A percentile compares a stretch with the other conserved stretches of the same genome.
These are phyloP conservation scores for Tolypocladium guangdongense DNA, from an alignment of 2,329 filamentous ascomycete genomes.

Conservation along the genomic window DNA sequence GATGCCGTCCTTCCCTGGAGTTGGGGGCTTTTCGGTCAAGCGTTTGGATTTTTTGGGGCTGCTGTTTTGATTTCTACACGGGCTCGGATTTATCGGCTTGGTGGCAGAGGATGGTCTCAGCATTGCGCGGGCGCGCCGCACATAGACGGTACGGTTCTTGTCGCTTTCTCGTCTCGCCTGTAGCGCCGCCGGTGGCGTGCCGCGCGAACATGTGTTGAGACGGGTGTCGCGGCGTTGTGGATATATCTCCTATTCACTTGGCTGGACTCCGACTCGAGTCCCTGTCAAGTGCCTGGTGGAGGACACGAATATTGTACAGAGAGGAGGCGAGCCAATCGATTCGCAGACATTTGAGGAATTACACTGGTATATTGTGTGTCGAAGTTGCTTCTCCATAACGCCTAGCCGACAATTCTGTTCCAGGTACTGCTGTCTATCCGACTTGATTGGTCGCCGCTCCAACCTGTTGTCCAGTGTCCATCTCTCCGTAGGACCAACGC, in stretches of 20 bases:
- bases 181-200: background rate
- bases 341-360: background rate
- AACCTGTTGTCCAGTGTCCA: background rate
- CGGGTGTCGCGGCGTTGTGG: background rate
- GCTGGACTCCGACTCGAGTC: background rate
- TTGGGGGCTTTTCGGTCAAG: background rate
- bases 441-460: background rate
- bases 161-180: background rate
- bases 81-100: background rate
- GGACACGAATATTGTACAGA: background rate
- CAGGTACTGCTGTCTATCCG: background rate
- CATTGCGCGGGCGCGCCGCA: background rate
- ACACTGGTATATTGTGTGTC: conserved; percentile 1
- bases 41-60: background rate
- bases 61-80: background rate
- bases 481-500: background rate
- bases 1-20: background rate
- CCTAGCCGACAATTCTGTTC: conserved; percentile 4
- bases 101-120: background rate
- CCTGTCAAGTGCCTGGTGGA: background rate
- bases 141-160: background rate
- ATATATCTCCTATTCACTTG: background rate
- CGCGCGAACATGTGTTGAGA: background rate
- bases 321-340: background rate
- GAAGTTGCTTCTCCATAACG: conserved; percentile 1